phyloP scores from a whole-genome alignment of 176 grass and related monocot species.

The Alloteropsis semialata region DNA sequence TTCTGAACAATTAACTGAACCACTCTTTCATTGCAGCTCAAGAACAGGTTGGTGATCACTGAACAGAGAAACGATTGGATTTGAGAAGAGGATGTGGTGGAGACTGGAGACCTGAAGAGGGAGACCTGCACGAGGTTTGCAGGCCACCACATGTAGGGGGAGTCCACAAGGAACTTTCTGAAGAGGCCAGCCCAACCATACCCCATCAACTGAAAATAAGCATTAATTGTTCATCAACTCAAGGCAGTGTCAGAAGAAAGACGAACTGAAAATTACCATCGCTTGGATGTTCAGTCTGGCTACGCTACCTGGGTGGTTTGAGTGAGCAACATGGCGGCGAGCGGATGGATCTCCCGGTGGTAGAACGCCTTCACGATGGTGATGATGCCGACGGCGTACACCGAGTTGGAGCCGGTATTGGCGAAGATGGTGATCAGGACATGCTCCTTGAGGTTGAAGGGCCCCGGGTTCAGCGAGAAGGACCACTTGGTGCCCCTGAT shows the following conservation, averaged over 20 bases:
- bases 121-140: constrained; percentile 72
- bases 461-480: constrained; percentile 82
- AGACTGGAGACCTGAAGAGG: constrained; percentile 52
- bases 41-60: background rate
- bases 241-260: constrained; percentile 8
- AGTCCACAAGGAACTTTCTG: constrained; percentile 72
- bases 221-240: background rate
- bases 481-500: constrained; percentile 41
- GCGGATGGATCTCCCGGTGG: constrained; percentile 50
- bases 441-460: constrained; percentile 92
- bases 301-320: constrained; percentile 71
- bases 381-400: constrained; percentile 75
- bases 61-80: background rate
- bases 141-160: constrained; percentile 97
- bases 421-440: constrained; percentile 83
- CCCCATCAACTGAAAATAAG: constrained; percentile 55
- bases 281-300: background rate
- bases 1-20: background rate
- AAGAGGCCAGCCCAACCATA: constrained; percentile 90
- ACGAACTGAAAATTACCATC: background rate
- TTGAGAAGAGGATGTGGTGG: background rate
- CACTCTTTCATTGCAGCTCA: background rate
- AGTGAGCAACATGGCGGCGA: constrained; percentile 65
- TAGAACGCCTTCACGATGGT: constrained; percentile 90
- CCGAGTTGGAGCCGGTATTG: constrained; percentile 63